phyloP scores from a whole-genome alignment of 2,329 filamentous ascomycete species.

The Penicillium crustosum region DNA sequence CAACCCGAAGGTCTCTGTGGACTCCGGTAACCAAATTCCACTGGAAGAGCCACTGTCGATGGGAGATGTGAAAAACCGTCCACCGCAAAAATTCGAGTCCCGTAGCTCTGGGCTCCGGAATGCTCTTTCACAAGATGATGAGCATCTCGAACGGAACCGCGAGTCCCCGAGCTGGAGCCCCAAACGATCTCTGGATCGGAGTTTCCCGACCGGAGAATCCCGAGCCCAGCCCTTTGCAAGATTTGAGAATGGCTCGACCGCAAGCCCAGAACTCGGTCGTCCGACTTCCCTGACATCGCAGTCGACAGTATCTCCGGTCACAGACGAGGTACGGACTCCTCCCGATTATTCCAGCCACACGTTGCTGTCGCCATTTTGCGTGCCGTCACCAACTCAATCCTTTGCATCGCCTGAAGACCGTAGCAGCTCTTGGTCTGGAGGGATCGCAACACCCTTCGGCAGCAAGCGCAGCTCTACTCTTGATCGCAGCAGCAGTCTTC shows the following conservation, averaged over 20 bases:
- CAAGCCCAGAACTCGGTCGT: slow-evolving; percentile 34
- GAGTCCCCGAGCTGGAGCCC: slow-evolving; percentile 23
- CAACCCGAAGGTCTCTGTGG: slow-evolving; percentile 42
- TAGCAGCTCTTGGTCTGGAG: slow-evolving; percentile 42
- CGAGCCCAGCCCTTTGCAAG: slow-evolving; percentile 25
- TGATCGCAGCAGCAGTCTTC: slow-evolving; percentile 37
- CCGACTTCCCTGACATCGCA: slow-evolving; percentile 47
- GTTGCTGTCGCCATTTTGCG: slow-evolving; percentile 40
- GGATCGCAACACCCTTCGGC: slow-evolving; percentile 32
- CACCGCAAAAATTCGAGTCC: slow-evolving; percentile 31
- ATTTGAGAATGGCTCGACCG: slow-evolving; percentile 24
- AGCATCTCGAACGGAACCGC: slow-evolving; percentile 19
- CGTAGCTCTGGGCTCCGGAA: slow-evolving; percentile 38
- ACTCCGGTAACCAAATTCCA: slow-evolving; percentile 39
- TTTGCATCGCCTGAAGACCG: slow-evolving; percentile 44
- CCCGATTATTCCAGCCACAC: slow-evolving; percentile 38
- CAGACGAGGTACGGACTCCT: slow-evolving; percentile 44
- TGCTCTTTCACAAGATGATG: slow-evolving; percentile 37
- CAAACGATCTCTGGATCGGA: slow-evolving; percentile 24
- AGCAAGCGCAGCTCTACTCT: slow-evolving; percentile 38
- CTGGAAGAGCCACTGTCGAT: slow-evolving; percentile 43
- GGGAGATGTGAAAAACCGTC: slow-evolving; percentile 26
- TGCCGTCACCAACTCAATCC: slow-evolving; percentile 39
- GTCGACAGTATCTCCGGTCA: slow-evolving; percentile 44
- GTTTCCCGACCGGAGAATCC: slow-evolving; percentile 28